phyloP scores from a whole-genome alignment of 148 eudicot genomes.

The Nyssa sinensis region DNA sequence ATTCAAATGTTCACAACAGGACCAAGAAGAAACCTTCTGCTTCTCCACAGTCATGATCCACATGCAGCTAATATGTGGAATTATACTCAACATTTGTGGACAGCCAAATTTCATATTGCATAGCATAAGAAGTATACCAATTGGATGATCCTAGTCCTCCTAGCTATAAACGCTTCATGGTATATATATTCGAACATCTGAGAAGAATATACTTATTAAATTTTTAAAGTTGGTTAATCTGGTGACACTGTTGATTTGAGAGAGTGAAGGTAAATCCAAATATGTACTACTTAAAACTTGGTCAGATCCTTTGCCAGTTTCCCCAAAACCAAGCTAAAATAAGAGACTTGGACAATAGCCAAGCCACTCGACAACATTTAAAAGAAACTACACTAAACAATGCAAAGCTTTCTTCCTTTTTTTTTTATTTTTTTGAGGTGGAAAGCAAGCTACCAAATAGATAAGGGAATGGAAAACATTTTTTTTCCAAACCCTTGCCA shows the following conservation, averaged over 20 bases:
- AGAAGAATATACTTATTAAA: not conserved
- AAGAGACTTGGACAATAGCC: not conserved
- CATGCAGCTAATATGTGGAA: not conserved
- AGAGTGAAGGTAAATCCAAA: not conserved
- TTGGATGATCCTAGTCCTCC: not conserved
- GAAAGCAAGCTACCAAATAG: not conserved
- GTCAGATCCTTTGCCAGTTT: not conserved
- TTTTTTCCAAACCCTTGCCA: no score
- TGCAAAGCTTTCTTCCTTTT: no score
- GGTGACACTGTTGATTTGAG: not conserved
- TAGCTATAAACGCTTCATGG: not conserved
- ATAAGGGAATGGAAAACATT: not conserved
- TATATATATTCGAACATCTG: not conserved
- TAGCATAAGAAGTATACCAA: not conserved
- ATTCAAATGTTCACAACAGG: not conserved
- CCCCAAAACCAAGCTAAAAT: not conserved
- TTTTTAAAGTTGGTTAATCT: not conserved
- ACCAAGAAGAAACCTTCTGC: not conserved
- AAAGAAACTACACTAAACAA: no score
- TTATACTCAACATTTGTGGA: not conserved
- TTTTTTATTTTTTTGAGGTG: no score
- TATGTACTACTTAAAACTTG: not conserved
- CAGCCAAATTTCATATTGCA: not conserved
- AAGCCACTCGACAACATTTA: no score
- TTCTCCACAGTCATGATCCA: not conserved